These are phyloP conservation scores for Mycena kentingensis DNA, from an alignment of 768 basidiomycete genomes.

Conservation along the genomic window DNA sequence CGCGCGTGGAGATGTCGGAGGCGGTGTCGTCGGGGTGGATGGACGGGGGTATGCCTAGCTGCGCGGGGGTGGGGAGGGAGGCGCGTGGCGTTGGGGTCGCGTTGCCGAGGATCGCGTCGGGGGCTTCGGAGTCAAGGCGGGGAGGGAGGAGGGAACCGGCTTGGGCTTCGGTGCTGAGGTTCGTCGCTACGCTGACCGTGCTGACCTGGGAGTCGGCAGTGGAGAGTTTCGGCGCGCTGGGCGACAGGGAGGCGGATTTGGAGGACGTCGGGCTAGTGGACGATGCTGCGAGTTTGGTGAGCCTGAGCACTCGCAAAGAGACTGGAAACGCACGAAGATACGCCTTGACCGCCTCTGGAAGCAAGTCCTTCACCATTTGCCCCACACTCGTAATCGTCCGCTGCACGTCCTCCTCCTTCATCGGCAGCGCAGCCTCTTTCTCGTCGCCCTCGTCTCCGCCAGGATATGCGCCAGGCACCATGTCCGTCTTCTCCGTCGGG, in stretches of 20 bases:
- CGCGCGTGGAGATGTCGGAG: constrained; percentile 5
- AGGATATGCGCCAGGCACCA: not conserved
- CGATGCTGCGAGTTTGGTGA: not conserved
- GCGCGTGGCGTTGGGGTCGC: not conserved
- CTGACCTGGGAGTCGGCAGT: not conserved
- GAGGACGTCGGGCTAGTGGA: not conserved
- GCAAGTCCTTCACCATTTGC: constrained; percentile 10
- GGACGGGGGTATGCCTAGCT: not conserved
- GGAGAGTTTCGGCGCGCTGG: not conserved
- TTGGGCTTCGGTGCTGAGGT: constrained; percentile 13
- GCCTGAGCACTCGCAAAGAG: not conserved
- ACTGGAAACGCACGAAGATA: constrained; percentile 9
- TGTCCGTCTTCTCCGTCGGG: not conserved
- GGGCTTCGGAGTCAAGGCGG: not conserved
- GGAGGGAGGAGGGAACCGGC: constrained; percentile 6
- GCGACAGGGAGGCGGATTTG: not conserved
- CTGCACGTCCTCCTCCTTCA: constrained; percentile 13
- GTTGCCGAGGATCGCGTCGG: not conserved
- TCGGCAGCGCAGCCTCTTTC: not conserved
- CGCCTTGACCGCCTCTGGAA: constrained; percentile 2
- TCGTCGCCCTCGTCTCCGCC: not conserved
- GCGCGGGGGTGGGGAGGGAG: not conserved
- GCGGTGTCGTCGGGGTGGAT: not conserved
- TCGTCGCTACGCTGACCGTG: not conserved
- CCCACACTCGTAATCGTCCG: constrained; percentile 9